Conservation (phyloP, 2,329 filamentous ascomycete genomes). For the Pseudogymnoascus destructans region DNA sequence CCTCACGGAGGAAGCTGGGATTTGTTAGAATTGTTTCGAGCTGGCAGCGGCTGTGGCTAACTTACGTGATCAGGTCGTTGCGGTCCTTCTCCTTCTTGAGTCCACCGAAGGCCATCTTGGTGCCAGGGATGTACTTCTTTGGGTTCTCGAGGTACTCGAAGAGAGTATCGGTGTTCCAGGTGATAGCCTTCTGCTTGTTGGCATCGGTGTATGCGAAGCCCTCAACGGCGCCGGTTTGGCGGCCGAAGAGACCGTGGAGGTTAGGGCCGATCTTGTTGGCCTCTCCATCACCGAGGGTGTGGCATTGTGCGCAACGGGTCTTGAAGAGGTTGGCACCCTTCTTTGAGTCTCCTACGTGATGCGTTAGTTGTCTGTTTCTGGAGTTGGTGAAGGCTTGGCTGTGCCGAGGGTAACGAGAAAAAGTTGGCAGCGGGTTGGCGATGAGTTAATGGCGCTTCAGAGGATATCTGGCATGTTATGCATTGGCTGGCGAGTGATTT, state of each 20-base stretch:
- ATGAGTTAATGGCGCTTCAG: neutral
- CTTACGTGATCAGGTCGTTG: constrained; percentile 95
- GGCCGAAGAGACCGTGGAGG: constrained; percentile 94
- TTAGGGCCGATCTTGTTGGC: constrained; percentile 97
- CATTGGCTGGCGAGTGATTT: neutral
- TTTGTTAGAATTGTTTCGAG: constrained; percentile 14
- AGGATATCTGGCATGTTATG: neutral
- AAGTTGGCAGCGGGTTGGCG: neutral
- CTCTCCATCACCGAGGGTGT: constrained; percentile 82
- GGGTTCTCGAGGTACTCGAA: constrained; percentile 99
- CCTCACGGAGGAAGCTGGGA: constrained; percentile 51
- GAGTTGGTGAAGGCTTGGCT: neutral
- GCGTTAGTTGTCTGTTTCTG: neutral
- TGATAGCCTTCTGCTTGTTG: constrained; percentile 95
- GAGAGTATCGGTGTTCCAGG: constrained; percentile 75
- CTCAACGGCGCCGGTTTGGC: constrained; percentile 80
- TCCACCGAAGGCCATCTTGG: constrained; percentile 99
- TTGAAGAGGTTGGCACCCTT: constrained; percentile 99
- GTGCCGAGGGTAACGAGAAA: neutral
- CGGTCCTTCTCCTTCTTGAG: constrained; percentile 99
- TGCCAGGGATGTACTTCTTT: constrained; percentile 99
- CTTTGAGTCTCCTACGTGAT: constrained; percentile 63
- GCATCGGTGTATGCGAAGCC: constrained; percentile 97
- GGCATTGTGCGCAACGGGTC: constrained; percentile 97
- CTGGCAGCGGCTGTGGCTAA: constrained; percentile 20